phyloP scores from a whole-genome alignment of 768 basidiomycete species.

The Xerocomellus chrysenteron region DNA sequence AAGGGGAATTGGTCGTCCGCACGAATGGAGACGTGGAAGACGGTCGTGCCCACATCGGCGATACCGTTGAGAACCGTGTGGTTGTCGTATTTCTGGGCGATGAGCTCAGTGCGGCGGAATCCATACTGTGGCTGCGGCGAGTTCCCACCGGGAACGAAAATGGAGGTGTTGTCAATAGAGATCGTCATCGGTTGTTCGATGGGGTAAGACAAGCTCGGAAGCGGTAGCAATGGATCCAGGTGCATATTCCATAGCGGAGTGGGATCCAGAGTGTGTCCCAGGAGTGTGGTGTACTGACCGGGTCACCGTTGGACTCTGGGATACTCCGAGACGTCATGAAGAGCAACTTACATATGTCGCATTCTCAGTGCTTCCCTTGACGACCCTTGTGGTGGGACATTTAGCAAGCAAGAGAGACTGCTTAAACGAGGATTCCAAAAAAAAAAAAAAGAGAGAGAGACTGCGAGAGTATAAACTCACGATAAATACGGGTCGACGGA shows the following conservation, averaged over 20 bases:
- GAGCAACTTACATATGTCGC: slow-evolving; percentile 44
- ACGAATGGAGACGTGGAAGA: slow-evolving; percentile 52
- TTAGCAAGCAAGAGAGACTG: not conserved
- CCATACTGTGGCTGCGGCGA: slow-evolving; percentile 40
- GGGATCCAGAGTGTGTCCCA: slow-evolving; percentile 37
- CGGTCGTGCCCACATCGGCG: slow-evolving; percentile 44
- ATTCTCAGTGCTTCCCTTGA: slow-evolving; percentile 47
- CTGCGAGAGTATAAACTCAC: slow-evolving; percentile 35
- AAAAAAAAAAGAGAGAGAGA: too few relatives aligned
- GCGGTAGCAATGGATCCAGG: not conserved
- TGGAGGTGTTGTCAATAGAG: slow-evolving; percentile 55
- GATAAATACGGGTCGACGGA: slow-evolving; percentile 54
- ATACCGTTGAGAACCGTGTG: slow-evolving; percentile 36
- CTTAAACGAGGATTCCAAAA: too few relatives aligned
- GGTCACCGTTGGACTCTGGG: not conserved
- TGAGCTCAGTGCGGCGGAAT: slow-evolving; percentile 60
- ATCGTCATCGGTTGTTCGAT: slow-evolving; percentile 52
- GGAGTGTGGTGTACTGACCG: slow-evolving; percentile 44
- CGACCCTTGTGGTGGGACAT: slow-evolving; percentile 38
- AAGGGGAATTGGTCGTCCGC: slow-evolving; percentile 41
- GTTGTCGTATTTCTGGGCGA: slow-evolving; percentile 45
- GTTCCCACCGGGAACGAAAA: slow-evolving; percentile 52
- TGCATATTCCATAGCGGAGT: slow-evolving; percentile 50
- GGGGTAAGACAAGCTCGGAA: slow-evolving; percentile 20
- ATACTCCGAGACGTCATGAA: not conserved